Conservation (phyloP, 2,329 filamentous ascomycete genomes). For the Calonectria ilicicola region DNA sequence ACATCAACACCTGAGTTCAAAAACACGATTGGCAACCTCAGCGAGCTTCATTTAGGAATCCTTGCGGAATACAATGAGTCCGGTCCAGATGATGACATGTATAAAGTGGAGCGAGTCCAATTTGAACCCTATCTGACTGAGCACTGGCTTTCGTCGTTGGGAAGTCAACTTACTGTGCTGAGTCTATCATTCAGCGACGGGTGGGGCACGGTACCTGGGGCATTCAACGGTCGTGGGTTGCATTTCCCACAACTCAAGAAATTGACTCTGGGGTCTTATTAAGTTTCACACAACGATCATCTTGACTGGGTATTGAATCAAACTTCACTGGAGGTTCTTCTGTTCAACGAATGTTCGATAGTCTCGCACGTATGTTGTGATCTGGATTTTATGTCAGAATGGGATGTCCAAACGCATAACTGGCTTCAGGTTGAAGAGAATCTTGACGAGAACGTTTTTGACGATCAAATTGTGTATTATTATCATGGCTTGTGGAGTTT, state of each 20-base stretch:
- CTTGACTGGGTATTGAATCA: constrained; percentile 40
- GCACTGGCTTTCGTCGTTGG: no score
- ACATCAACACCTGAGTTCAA: no score
- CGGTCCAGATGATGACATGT: no score
- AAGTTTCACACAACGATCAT: constrained; percentile 35
- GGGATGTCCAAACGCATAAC: background rate
- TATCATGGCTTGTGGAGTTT: constrained; percentile 31
- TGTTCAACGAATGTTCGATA: constrained; percentile 23
- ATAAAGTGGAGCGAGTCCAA: no score
- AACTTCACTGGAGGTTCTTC: constrained; percentile 3
- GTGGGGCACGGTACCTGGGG: constrained; percentile 36
- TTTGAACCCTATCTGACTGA: no score
- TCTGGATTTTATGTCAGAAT: fast-evolving
- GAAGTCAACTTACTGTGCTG: no score
- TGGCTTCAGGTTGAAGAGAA: constrained; percentile 19
- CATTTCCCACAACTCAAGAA: constrained; percentile 26
- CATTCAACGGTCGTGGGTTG: constrained; percentile 35
- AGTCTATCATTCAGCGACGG: constrained; percentile 11
- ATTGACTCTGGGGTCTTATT: constrained; percentile 16
- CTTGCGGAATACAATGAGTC: no score
- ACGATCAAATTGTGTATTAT: background rate
- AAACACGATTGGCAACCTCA: no score
- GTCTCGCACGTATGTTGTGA: background rate
- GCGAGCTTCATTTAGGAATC: no score
- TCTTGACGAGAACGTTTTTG: fast-evolving